phyloP scores from a whole-genome alignment of 2,329 filamentous ascomycete genomes.

The Exophiala aquamarina region DNA sequence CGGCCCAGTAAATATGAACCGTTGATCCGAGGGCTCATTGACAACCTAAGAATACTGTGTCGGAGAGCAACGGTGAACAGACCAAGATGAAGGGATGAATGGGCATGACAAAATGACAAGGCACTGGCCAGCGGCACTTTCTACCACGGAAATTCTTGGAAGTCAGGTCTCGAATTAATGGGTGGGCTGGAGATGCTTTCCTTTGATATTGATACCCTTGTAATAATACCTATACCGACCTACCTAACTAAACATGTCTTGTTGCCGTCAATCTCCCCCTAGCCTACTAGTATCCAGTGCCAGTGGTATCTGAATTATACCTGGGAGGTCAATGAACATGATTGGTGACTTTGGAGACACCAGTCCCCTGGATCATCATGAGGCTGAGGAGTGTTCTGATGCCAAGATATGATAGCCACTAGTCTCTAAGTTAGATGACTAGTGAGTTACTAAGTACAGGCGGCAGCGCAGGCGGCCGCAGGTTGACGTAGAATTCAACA shows the following conservation, averaged over 20 bases:
- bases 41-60: conserved; percentile 49
- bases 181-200: not conserved
- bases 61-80: conserved; percentile 25
- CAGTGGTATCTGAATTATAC: too few relatives aligned
- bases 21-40: conserved; percentile 48
- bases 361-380: too few relatives aligned
- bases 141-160: not conserved
- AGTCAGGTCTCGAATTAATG: not conserved
- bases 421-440: too few relatives aligned
- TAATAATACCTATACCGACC: conserved; percentile 13
- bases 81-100: conserved; percentile 5
- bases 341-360: too few relatives aligned
- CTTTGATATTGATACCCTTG: conserved; percentile 20
- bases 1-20: conserved; percentile 45
- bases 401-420: too few relatives aligned
- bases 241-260: too few relatives aligned
- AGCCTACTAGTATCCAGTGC: too few relatives aligned
- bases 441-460: too few relatives aligned
- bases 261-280: too few relatives aligned
- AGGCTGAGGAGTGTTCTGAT: too few relatives aligned
- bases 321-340: too few relatives aligned
- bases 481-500: not conserved
- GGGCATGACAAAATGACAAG: too few relatives aligned
- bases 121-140: not conserved
- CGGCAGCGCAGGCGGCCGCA: not conserved